Conservation (phyloP, 73 alveolate species). For the Blepharisma japonicum region DNA sequence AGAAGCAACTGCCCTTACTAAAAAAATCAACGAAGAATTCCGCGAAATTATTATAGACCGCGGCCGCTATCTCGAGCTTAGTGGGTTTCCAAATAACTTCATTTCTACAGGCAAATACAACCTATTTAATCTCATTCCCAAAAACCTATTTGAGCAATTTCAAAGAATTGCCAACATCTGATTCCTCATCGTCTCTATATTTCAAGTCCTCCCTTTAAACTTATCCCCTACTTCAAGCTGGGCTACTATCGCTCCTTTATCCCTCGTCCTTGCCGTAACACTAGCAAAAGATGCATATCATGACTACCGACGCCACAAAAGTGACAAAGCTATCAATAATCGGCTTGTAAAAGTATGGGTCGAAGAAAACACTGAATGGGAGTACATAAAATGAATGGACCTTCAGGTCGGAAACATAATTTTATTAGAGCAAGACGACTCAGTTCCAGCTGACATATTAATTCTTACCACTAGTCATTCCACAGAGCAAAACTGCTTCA, state of each 20-base stretch:
- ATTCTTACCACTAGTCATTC: conserved; percentile 12
- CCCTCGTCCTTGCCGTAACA: conserved; percentile 18
- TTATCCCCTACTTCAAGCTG: conserved; percentile 33
- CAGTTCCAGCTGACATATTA: conserved; percentile 83
- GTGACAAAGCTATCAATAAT: conserved; percentile 24
- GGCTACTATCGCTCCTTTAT: conserved; percentile 31
- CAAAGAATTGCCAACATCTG: conserved; percentile 72
- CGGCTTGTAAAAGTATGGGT: background rate
- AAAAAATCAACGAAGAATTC: too few species aligned
- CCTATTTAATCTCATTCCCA: conserved; percentile 39
- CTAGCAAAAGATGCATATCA: conserved; percentile 27
- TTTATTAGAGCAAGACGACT: conserved; percentile 56
- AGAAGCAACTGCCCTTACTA: too few species aligned
- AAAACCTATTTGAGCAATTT: conserved; percentile 73
- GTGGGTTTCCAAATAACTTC: background rate
- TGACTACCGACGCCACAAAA: conserved; percentile 23
- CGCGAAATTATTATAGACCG: too few species aligned
- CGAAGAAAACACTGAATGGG: background rate
- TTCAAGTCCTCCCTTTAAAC: conserved; percentile 60
- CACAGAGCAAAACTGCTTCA: conserved; percentile 10
- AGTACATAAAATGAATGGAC: conserved; percentile 10
- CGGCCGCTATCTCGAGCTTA: too few species aligned
- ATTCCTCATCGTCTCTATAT: conserved; percentile 75
- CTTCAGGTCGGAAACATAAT: conserved; percentile 21
- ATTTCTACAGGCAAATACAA: conserved; percentile 23